Conservation (phyloP, 2,329 filamentous ascomycete genomes). For the Exophiala mesophila region DNA sequence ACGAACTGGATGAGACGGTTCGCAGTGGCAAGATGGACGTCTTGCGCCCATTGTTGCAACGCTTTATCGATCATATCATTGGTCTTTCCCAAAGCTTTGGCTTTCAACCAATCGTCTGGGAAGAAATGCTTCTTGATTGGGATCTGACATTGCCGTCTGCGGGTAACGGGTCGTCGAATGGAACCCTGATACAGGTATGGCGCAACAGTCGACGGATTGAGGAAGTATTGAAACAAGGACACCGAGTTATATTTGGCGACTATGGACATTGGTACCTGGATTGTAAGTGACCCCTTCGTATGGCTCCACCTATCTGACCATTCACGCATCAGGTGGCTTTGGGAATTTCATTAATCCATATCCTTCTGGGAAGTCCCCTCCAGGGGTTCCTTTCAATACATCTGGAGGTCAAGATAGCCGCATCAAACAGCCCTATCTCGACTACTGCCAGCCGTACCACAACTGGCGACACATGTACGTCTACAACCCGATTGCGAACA, state of each 20-base stretch:
- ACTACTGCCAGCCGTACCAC: conserved; percentile 77
- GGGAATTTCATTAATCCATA: conserved; percentile 26
- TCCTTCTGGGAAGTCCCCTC: conserved; percentile 23
- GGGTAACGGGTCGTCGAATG: conserved; percentile 4
- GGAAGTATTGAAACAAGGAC: conserved; percentile 28
- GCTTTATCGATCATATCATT: conserved; percentile 68
- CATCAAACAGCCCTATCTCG: conserved; percentile 56
- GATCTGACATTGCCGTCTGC: conserved; percentile 67
- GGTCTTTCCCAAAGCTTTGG: conserved; percentile 58
- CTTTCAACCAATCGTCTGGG: conserved; percentile 75
- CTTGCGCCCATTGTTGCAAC: conserved; percentile 70
- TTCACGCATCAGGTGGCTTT: conserved; percentile 27
- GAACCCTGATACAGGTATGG: conserved; percentile 65
- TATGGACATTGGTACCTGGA: conserved; percentile 29
- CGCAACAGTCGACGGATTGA: conserved; percentile 36
- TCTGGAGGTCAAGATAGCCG: conserved; percentile 19
- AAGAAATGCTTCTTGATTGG: conserved; percentile 78
- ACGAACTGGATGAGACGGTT: conserved; percentile 68
- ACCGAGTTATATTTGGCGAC: conserved; percentile 31
- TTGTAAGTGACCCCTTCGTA: conserved; percentile 23
- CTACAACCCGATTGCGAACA: conserved; percentile 65
- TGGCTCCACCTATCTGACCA: too few relatives aligned
- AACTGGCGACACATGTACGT: conserved; percentile 78
- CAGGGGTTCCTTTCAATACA: conserved; percentile 24
- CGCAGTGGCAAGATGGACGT: conserved; percentile 59